A percentile compares a stretch with the other conserved stretches of the same genome.
Conservation (phyloP, 2,329 filamentous ascomycete genomes). For the Aspergillus novofumigatus region DNA sequence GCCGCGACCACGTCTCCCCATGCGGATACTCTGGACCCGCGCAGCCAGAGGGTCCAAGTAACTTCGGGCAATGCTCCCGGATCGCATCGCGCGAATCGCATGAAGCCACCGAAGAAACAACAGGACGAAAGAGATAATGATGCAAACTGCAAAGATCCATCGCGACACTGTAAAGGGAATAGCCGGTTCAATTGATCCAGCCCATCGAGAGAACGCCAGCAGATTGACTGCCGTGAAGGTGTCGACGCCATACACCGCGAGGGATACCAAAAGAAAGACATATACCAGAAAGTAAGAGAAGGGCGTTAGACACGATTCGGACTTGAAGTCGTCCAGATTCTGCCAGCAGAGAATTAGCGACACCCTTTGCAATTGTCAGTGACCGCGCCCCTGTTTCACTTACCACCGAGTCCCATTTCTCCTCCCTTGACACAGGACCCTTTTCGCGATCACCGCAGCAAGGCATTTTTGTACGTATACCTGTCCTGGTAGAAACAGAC, state of each 20-base stretch:
- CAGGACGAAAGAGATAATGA: constrained; percentile 84
- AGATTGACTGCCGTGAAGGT: constrained; percentile 91
- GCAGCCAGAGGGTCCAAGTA: constrained; percentile 87
- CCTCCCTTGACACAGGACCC: constrained; percentile 69
- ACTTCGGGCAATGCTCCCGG: constrained; percentile 82
- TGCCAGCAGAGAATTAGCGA: constrained; percentile 21
- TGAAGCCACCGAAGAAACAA: constrained; percentile 74
- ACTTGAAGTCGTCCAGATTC: constrained; percentile 73
- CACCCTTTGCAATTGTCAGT: neutral
- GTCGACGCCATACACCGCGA: constrained; percentile 84
- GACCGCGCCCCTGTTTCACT: constrained; percentile 24
- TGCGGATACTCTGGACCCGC: constrained; percentile 75
- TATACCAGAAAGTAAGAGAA: constrained; percentile 84
- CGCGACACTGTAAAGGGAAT: constrained; percentile 76
- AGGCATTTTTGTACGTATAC: constrained; percentile 52
- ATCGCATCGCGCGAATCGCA: constrained; percentile 73
- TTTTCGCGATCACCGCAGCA: constrained; percentile 60
- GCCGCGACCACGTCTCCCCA: constrained; percentile 65
- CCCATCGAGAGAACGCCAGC: constrained; percentile 84
- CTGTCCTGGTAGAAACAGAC: constrained; percentile 26
- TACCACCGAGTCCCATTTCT: constrained; percentile 93
- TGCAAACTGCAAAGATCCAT: constrained; percentile 93
- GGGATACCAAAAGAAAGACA: constrained; percentile 71
- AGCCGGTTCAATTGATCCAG: constrained; percentile 72
- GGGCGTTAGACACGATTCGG: constrained; percentile 68